Evolutionary conservation across 2,329 filamentous ascomycete genomes (phyloP), one percentile per base, ranked within the genome.

Genomic region (Neopestalotiopsis clavispora): DNA sequence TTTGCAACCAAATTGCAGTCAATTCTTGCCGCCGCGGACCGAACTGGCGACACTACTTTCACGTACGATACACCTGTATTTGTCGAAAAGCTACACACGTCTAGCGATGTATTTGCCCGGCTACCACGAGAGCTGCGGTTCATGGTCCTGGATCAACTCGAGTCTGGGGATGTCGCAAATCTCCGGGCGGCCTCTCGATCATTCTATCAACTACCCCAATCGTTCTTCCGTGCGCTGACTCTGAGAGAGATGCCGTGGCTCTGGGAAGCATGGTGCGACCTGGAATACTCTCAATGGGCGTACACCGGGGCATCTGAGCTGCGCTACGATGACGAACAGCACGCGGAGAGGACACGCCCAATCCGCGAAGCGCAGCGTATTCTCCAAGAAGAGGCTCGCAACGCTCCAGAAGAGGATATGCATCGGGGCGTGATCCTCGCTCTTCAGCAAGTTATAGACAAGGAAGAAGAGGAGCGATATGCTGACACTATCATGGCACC

Each of bases 231-330:
- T 4, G 17, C 23, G 20, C 20, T 49, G 38, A 65, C 42, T 4
- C 20, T 65, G 14, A 38, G 62, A 14, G 38, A 65, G 7, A 14
- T 65, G 62, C 62, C 62, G 10, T 65, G 62, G 62, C 23, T 65
- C 13, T 65, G 62, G 62, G 62, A 65, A 20, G 62, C 42, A 30
- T 65, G 62, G 62, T 65, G 32, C n/a, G n/a, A 10, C 10, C 40
- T 65, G 9, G 62, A 52, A 6, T 65, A 65, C 34, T 65, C 62
- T 1, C 40, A 42, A 63, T 59, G 57, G 57, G 57, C 20, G 1
- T 59, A 32, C 17, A 17, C 23, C 57, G 7, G n/a, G 57, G 57
- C 57, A 10, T 10, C 57, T 0, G 57, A 59, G 17, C 20, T 59
- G 57, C 30, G 57, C n/a, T 10, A 10, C 57, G 5, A 17, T 4